Evolutionary conservation across 2,329 filamentous ascomycete genomes (phyloP), one percentile per base, ranked within the genome.

Genomic region (Dryadomyces sulphureus): DNA sequence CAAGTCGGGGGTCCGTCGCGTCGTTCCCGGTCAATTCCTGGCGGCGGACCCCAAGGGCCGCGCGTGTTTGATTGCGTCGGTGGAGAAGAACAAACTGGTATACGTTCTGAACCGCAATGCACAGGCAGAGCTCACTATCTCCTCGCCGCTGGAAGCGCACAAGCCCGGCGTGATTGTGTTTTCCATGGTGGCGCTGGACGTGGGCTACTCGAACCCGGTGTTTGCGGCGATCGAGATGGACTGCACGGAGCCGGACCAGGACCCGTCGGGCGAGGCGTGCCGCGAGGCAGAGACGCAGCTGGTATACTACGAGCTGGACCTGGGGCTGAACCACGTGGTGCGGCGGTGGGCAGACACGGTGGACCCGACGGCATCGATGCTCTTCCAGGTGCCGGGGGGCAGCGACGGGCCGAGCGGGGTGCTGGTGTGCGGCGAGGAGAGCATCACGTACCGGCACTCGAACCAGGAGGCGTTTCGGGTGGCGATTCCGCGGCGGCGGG

Each of bases 61-160:
- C 67, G 93, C 93, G 46, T 94, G 90, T 59, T 73, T 99, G 60
- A 85, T 96, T 50, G 88, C 92, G 9, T 90, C 89, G 5, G 75
- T 90, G 46, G 93, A 99, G 67, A 98, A 98, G 75, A 98, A 96
- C 69, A 98, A 98, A 69, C 82, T 99, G 47, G 92, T 98, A 54
- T 99, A 98, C 65, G 90, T 98, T 57, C 73, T 98, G 54, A 96
- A 96, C 64, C 82, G 93, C 53, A 94, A 94, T 65, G 77, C 88
- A 3, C 87, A 96, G 64, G 89, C 89, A 17, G 86, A 94, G 62
- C 77, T 98, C 56, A 93, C 89, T 36, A 98, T 98, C 43, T 98
- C 92, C 5, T 98, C 92, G 14, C 92, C 92, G 1, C 73, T 98
- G 17, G 93, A 98, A 65, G 93, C 92, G 2, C 90, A 98, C 65